phyloP scores from a whole-genome alignment of 805 yeast genomes.

The Schizosaccharomyces osmophilus region DNA sequence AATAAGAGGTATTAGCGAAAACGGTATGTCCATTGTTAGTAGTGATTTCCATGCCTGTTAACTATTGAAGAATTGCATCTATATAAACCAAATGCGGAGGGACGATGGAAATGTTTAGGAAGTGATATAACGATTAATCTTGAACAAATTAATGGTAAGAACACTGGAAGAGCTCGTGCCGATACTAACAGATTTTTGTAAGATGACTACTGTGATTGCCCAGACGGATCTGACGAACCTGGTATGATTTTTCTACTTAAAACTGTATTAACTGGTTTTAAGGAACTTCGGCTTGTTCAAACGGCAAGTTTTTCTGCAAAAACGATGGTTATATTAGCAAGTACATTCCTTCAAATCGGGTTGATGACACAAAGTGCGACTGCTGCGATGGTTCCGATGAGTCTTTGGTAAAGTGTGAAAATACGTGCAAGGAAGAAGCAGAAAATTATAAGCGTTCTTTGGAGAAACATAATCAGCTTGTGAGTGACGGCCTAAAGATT shows the following conservation, averaged over 20 bases:
- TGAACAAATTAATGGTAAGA: background rate
- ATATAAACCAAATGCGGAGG: background rate
- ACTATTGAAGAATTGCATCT: background rate
- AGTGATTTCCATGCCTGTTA: background rate
- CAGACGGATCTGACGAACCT: conserved; percentile 94
- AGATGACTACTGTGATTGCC: conserved; percentile 86
- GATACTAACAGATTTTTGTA: background rate
- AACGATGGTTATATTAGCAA: conserved; percentile 47
- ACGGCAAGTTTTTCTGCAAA: conserved; percentile 41
- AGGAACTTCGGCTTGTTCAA: conserved; percentile 8
- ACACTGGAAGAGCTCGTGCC: background rate
- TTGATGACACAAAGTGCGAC: conserved; percentile 84
- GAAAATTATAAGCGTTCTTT: conserved; percentile 14
- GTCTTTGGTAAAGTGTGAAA: conserved; percentile 22
- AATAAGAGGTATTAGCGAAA: no score
- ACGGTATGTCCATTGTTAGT: no score
- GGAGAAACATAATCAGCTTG: conserved; percentile 5
- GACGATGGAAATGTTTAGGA: background rate
- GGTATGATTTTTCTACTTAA: conserved; percentile 52
- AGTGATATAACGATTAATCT: background rate
- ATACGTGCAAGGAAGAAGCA: conserved; percentile 29
- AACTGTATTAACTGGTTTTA: conserved; percentile 3
- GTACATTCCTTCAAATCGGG: conserved; percentile 37
- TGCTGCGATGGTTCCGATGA: conserved; percentile 96
- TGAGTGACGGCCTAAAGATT: background rate